phyloP scores from a whole-genome alignment of 2,329 filamentous ascomycete genomes.

The Exophiala spinifera region DNA sequence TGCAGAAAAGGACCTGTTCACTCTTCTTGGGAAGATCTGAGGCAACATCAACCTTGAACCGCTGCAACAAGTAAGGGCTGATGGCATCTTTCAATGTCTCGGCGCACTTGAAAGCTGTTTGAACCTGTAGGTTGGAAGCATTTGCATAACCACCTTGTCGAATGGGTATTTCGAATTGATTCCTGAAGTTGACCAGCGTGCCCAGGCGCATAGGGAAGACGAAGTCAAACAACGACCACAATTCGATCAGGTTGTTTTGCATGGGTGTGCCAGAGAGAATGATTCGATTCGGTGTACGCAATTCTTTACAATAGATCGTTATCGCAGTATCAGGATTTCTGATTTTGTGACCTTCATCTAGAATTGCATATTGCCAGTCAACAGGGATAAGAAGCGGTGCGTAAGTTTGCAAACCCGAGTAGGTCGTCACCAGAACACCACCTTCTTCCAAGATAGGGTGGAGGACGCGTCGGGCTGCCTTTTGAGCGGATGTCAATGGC shows the following conservation, averaged over 20 bases:
- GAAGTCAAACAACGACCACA: constrained; percentile 98
- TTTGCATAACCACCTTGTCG: constrained; percentile 91
- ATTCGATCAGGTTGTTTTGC: constrained; percentile 91
- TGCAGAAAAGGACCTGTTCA: constrained; percentile 94
- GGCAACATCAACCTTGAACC: constrained; percentile 90
- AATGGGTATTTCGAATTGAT: constrained; percentile 92
- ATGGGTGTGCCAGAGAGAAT: constrained; percentile 96
- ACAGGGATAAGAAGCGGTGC: constrained; percentile 75
- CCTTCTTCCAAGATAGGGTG: constrained; percentile 78
- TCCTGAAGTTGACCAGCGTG: constrained; percentile 83
- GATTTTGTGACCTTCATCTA: constrained; percentile 98
- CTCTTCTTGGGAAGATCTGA: constrained; percentile 92
- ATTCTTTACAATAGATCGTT: constrained; percentile 90
- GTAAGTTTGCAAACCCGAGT: constrained; percentile 92
- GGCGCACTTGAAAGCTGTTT: constrained; percentile 91
- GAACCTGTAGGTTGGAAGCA: constrained; percentile 87
- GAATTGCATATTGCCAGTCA: constrained; percentile 87
- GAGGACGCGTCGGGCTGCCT: constrained; percentile 74
- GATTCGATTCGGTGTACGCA: constrained; percentile 83
- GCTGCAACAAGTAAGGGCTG: constrained; percentile 85
- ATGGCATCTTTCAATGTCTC: constrained; percentile 92
- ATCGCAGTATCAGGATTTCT: constrained; percentile 94
- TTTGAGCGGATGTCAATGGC: constrained; percentile 55
- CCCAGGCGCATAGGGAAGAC: constrained; percentile 94
- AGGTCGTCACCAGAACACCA: constrained; percentile 92